phyloP scores from a whole-genome alignment of 2,329 filamentous ascomycete genomes.

The Lomentospora prolificans region DNA sequence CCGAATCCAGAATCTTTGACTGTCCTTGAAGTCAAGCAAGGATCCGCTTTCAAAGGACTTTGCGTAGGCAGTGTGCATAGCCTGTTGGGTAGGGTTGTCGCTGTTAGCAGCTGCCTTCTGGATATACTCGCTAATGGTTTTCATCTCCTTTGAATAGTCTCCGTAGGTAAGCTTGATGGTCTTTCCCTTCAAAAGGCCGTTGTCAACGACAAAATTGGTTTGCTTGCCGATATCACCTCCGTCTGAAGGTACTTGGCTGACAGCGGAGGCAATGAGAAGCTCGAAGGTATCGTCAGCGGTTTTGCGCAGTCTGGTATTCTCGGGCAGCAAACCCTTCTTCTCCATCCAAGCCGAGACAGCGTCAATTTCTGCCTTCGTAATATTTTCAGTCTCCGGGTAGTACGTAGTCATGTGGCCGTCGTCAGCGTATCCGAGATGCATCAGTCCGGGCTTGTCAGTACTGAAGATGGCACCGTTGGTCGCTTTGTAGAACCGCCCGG shows the following conservation, averaged over 20 bases:
- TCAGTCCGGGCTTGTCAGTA: conserved; percentile 49
- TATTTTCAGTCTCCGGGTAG: conserved; percentile 65
- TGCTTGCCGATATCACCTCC: conserved; percentile 62
- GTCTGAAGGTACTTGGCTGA: conserved; percentile 45
- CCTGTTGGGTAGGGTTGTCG: conserved; percentile 63
- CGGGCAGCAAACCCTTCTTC: conserved; percentile 58
- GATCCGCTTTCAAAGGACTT: conserved; percentile 68
- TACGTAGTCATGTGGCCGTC: conserved; percentile 72
- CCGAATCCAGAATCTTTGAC: conserved; percentile 71
- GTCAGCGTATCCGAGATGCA: conserved; percentile 69
- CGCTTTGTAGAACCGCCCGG: conserved; percentile 54
- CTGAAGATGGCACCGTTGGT: conserved; percentile 67
- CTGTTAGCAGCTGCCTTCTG: conserved; percentile 59
- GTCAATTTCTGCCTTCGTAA: conserved; percentile 66
- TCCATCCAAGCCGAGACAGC: conserved; percentile 65
- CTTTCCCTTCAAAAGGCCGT: conserved; percentile 54
- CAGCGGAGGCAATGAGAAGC: conserved; percentile 63
- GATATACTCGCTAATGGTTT: conserved; percentile 54
- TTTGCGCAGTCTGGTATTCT: conserved; percentile 71
- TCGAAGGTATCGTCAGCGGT: conserved; percentile 54
- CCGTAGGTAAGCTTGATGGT: conserved; percentile 64
- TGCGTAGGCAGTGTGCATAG: conserved; percentile 65
- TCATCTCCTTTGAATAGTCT: conserved; percentile 65
- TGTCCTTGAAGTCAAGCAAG: conserved; percentile 68
- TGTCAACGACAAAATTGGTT: conserved; percentile 48